phyloP scores from a whole-genome alignment of 805 yeast species.

The Schizosaccharomyces lindneri region DNA sequence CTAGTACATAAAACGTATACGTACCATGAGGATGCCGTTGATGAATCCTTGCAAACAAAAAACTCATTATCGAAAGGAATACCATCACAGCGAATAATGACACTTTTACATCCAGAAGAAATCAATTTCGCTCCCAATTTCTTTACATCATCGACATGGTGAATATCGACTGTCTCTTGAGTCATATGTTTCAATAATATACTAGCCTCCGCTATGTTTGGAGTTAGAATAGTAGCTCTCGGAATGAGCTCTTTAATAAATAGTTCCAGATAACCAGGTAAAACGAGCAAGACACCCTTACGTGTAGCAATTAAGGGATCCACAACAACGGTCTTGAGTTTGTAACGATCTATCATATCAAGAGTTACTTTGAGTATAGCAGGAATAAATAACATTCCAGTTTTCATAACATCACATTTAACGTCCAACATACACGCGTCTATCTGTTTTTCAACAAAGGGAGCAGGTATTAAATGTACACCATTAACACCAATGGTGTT shows the following conservation, averaged over 20 bases:
- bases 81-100: background rate
- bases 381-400: constrained; percentile 29
- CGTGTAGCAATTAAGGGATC: constrained; percentile 65
- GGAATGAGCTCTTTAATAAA: constrained; percentile 24
- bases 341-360: constrained; percentile 15
- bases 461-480: constrained; percentile 18
- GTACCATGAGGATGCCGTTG: background rate
- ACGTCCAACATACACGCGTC: constrained; percentile 35
- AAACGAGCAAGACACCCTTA: constrained; percentile 41
- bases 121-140: background rate
- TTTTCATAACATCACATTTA: constrained; percentile 41
- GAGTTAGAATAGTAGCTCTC: constrained; percentile 40
- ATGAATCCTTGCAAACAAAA: background rate
- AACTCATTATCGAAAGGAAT: background rate
- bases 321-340: constrained; percentile 24
- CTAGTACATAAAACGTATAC: background rate
- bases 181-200: constrained; percentile 12
- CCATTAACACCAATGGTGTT: constrained; percentile 26
- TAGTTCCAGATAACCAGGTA: constrained; percentile 20
- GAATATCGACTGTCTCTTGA: background rate
- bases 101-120: background rate
- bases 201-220: constrained; percentile 46
- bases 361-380: constrained; percentile 27
- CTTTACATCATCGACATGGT: background rate
- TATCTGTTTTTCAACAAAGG: constrained; percentile 24